Conservation (phyloP, 148 eudicot genomes). For the Dysphania ambrosioides region DNA sequence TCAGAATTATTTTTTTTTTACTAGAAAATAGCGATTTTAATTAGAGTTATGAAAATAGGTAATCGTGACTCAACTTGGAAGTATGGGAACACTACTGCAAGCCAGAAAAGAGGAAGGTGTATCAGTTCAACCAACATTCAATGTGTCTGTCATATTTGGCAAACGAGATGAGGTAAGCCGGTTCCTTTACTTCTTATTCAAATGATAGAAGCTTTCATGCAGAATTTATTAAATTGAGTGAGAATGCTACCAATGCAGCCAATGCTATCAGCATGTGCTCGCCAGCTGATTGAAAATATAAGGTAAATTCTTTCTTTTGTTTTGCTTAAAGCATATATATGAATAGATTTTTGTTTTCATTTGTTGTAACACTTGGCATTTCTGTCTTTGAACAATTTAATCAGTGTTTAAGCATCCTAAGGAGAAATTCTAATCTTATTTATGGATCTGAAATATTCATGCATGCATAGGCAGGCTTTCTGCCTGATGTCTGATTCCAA, state of each 20-base stretch:
- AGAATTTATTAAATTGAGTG: constrained; percentile 14
- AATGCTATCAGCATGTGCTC: constrained; percentile 76
- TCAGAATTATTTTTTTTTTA: constrained; percentile 16
- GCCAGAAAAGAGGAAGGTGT: constrained; percentile 86
- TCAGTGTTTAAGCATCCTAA: neutral
- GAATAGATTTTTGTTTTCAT: neutral
- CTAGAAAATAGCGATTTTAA: constrained; percentile 63
- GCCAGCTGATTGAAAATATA: constrained; percentile 76
- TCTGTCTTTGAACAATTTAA: neutral
- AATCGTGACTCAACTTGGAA: constrained; percentile 84
- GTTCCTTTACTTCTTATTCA: constrained; percentile 8
- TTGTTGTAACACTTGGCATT: neutral
- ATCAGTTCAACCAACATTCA: constrained; percentile 53
- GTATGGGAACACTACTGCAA: constrained; percentile 81
- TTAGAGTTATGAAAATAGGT: constrained; percentile 78
- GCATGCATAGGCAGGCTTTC: neutral
- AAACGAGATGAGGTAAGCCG: constrained; percentile 81
- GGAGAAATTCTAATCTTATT: neutral
- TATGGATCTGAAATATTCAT: neutral
- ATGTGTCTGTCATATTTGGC: constrained; percentile 67
- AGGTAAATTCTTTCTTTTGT: constrained; percentile 41
- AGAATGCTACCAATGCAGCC: constrained; percentile 55
- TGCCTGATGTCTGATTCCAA: neutral
- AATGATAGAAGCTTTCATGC: neutral
- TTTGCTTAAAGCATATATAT: neutral